Evolutionary conservation across 208 protist species (phyloP), one percentile per base, ranked within the genome.

Genomic region (Leishmania turanica): DNA sequence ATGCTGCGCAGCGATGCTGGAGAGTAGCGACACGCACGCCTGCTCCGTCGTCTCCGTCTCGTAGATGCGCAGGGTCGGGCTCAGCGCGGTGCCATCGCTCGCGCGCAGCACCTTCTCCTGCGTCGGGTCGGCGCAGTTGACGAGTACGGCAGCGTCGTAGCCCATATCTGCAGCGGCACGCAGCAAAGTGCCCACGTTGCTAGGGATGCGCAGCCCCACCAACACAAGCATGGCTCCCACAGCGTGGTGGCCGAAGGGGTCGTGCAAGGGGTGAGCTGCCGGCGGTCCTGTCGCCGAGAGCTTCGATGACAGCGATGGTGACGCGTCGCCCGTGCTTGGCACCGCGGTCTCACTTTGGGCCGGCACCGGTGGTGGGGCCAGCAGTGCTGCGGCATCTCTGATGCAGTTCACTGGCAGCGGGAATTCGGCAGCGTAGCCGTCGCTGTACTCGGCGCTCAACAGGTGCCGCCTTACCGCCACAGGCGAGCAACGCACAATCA

Each of bases 101-200:
- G 92, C 92, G n/a, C 94, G 94, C 60, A 97, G 66, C 62, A 95
- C 92, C 81, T 97, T 97, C 83, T 97, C 94, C 54, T 94, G 85
- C 51, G 91, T 88, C 15, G 89, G 68, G 81, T 97, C 94, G 1
- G 88, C 88, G 82, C 92, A 95, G 87, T 94, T 86, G 15, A 92
- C 79, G 64, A 97, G 88, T 42, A 96, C 74, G 9, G 94, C 89
- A 17, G 88, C 88, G 42, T 92, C 90, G 85, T 92, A 97, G 58
- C 89, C 90, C 84, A 94, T 89, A 56, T 95, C 92, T 49, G 89
- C 90, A 7, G 94, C 94, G 2, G 92, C 92, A 24, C 91, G 87
- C 58, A 97, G 78, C 49, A 97, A 88, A 49, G 87, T 56, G 0
- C 94, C 94, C 37, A 95, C 89, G 80, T 97, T 97, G 78, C 94